These are phyloP conservation scores for Apiotrichum sp. DNA, from an alignment of 1,284 basidiomycete species.

Conservation along the genomic window DNA sequence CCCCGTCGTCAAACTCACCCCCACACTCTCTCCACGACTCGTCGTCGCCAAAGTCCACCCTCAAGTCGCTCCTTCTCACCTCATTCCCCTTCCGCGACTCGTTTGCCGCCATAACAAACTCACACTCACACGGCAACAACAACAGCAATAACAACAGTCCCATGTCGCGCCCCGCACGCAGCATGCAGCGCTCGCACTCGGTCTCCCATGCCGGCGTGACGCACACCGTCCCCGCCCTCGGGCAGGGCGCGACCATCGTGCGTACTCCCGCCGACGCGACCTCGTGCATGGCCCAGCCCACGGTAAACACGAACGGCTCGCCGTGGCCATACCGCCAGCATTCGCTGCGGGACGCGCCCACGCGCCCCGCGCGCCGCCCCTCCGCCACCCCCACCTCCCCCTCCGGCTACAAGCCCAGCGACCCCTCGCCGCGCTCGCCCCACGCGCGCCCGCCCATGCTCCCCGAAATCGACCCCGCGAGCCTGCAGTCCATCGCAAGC, in stretches of 20 bases:
- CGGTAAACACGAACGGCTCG: neutral
- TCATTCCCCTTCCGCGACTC: neutral
- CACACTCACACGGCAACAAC: neutral
- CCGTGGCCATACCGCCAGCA: slow-evolving; percentile 4
- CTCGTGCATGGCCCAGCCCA: slow-evolving; percentile 17
- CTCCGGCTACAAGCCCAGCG: neutral
- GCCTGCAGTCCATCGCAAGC: neutral
- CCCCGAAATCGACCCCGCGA: neutral
- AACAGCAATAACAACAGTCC: neutral
- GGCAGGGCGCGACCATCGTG: slow-evolving; percentile 25
- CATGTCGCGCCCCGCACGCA: neutral
- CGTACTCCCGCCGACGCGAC: slow-evolving; percentile 29
- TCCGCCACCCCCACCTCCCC: neutral
- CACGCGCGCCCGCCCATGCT: neutral
- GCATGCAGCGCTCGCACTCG: slow-evolving; percentile 14
- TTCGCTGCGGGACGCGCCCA: slow-evolving; percentile 1
- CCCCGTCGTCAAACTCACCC: neutral
- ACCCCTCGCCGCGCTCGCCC: neutral
- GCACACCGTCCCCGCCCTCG: slow-evolving; percentile 3
- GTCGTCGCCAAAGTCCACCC: neutral
- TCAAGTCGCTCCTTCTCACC: neutral
- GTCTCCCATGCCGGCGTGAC: slow-evolving; percentile 3
- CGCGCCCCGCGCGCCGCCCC: neutral
- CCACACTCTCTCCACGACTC: neutral
- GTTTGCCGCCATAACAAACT: too few relatives aligned